phyloP scores from a whole-genome alignment of 495 filamentous ascomycete species.

The Penicillium roqueforti region DNA sequence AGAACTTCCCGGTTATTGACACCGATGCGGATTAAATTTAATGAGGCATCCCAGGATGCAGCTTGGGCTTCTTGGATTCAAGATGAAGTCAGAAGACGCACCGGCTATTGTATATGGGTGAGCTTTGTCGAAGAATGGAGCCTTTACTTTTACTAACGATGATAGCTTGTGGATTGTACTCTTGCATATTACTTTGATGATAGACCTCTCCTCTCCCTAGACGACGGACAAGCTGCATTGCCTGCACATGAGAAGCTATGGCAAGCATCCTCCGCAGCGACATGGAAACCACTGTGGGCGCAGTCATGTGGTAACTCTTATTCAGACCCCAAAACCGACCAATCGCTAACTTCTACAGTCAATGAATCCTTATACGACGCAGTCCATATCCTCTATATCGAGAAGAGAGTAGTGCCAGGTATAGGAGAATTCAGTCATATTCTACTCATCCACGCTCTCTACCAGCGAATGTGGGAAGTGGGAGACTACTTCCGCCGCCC shows the following conservation, averaged over 20 bases:
- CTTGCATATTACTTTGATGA: conserved; percentile 40
- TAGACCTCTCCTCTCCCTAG: conserved; percentile 34
- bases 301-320: conserved; percentile 21
- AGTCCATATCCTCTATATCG: conserved; percentile 46
- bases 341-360: conserved; percentile 14
- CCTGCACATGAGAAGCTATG: conserved; percentile 47
- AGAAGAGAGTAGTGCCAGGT: conserved; percentile 41
- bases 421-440: conserved; percentile 48
- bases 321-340: not conserved
- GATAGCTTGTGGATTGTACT: conserved; percentile 45
- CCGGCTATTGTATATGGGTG: conserved; percentile 48
- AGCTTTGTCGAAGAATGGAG: not conserved
- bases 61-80: conserved; percentile 29
- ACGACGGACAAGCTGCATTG: conserved; percentile 40
- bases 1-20: conserved; percentile 23
- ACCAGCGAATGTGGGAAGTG: conserved; percentile 51
- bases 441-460: conserved; percentile 48
- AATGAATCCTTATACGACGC: conserved; percentile 42
- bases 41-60: conserved; percentile 15
- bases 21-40: not conserved
- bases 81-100: conserved; percentile 37
- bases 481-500: conserved; percentile 43
- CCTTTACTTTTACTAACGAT: conserved; percentile 5
- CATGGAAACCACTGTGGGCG: conserved; percentile 37
- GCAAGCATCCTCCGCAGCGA: conserved; percentile 35